These are phyloP conservation scores for Rhinocladiella similis DNA, from an alignment of 2,329 filamentous ascomycete species.

Conservation along the genomic window DNA sequence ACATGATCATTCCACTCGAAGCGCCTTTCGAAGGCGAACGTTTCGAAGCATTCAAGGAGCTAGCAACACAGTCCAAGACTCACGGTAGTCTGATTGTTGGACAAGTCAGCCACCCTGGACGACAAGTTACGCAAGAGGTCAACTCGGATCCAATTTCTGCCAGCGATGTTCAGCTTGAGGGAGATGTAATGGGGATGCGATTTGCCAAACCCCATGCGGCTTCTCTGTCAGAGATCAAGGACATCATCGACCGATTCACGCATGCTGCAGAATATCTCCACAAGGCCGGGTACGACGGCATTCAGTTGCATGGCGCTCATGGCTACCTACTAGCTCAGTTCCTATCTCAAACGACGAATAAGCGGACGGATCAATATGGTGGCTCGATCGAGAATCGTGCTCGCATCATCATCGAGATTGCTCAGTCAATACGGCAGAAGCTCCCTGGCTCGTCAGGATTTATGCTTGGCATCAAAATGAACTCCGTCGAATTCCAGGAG, in stretches of 20 bases:
- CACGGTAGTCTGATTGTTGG: conserved; percentile 44
- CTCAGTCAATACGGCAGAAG: conserved; percentile 36
- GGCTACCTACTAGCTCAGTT: conserved; percentile 62
- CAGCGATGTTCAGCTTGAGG: conserved; percentile 50
- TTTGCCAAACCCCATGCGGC: conserved; percentile 40
- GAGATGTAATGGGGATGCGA: conserved; percentile 32
- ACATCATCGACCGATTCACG: conserved; percentile 60
- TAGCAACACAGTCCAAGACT: conserved; percentile 32
- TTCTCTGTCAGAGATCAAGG: conserved; percentile 42
- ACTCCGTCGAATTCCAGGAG: conserved; percentile 58
- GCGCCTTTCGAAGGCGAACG: conserved; percentile 55
- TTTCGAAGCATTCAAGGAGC: conserved; percentile 57
- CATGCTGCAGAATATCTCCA: conserved; percentile 63
- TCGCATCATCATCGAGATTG: conserved; percentile 60
- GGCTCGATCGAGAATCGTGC: conserved; percentile 66
- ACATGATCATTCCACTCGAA: conserved; percentile 58
- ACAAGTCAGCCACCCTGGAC: conserved; percentile 65
- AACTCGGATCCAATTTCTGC: conserved; percentile 54
- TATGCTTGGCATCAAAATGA: conserved; percentile 58
- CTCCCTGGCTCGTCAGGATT: conserved; percentile 36
- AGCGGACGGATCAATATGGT: conserved; percentile 65
- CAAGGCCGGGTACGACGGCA: conserved; percentile 60
- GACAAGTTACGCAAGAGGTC: conserved; percentile 50
- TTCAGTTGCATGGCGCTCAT: conserved; percentile 50
- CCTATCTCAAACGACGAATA: conserved; percentile 52